Evolutionary conservation across 148 eudicot genomes (phyloP).

Genomic region (Cornus florida): DNA sequence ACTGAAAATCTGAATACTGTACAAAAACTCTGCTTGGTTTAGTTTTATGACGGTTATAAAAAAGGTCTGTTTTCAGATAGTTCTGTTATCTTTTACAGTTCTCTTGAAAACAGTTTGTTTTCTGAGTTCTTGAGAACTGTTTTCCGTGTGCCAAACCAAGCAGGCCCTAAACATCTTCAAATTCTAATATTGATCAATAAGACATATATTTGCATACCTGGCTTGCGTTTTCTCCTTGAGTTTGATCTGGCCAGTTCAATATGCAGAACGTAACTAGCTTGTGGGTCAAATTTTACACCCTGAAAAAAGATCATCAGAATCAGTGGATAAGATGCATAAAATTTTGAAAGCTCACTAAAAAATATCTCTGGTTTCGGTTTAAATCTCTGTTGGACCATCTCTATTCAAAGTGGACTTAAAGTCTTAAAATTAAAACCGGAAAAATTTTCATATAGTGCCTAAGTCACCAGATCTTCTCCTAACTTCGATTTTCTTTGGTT

Average conservation of each 20-base stretch:
- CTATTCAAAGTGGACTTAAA: background rate
- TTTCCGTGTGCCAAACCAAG: too few species aligned
- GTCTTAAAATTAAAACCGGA: background rate
- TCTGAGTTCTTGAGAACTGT: too few species aligned
- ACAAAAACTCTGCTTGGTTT: too few species aligned
- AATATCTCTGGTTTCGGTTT: too few species aligned
- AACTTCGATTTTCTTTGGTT: too few species aligned
- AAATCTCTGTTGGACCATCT: background rate
- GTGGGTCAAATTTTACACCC: constrained; percentile 91
- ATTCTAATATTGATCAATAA: background rate
- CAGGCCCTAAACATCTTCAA: background rate
- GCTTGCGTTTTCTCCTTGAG: constrained; percentile 65
- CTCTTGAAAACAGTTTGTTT: too few species aligned
- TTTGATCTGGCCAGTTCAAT: constrained; percentile 91
- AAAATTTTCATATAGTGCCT: too few species aligned
- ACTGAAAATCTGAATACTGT: too few species aligned
- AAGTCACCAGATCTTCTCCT: too few species aligned
- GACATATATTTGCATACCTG: constrained; percentile 43
- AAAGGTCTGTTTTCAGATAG: too few species aligned
- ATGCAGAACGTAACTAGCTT: constrained; percentile 68
- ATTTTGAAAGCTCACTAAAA: background rate
- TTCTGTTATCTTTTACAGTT: too few species aligned
- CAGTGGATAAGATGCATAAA: background rate
- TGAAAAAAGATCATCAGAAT: constrained; percentile 26
- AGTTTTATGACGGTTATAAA: too few species aligned